Evolutionary conservation across 2,329 filamentous ascomycete genomes (phyloP), one percentile per base, ranked within the genome.

Genomic region (Xylaria sp.): DNA sequence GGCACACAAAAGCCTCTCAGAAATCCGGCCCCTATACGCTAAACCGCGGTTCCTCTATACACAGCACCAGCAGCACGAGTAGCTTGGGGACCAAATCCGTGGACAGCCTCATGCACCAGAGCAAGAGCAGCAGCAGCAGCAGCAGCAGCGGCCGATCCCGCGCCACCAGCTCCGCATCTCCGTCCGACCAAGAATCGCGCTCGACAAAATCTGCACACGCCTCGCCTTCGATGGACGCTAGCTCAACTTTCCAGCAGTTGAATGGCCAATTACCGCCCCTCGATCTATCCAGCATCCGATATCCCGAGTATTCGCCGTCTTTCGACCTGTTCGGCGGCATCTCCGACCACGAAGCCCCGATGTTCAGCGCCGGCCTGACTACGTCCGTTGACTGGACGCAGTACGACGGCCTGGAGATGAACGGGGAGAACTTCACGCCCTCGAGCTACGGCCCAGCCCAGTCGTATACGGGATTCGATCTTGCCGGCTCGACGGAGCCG

Each of bases 321-420:
- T 79, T 84, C 57, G 82, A 86, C 57, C 71, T 82, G 34, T 84
- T 83, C 47, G 74, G 76, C 51, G 73, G 71, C 54, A 69, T 77
- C 34, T 78, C 79, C 13, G 79, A 81, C 52, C 75, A 74, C 42
- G 85, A 87, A 29, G 77, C 75, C 44, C 82, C 82, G 17, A 78
- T 85, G 60, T 86, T 84, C 67, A 87, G 83, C 60, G 85, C 84
- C 9, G 84, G 84, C 3, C 69, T 88, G 42, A 82, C 82, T n/a
- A 72, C 77, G 13, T 83, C 78, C 1, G 76, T 81, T 48, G 80
- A 82, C 65, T 82, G 78, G 79, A 76, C 74, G 51, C 75, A 79
- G 56, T 78, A 79, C 71, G 68, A 77, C 56, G 77, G 76, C n/a
- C 69, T 81, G n/a, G 78, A 79, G 38, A 72, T 79, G 42, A 65